phyloP scores from a whole-genome alignment of 2,329 filamentous ascomycete genomes.

The Colletotrichum tofieldiae region DNA sequence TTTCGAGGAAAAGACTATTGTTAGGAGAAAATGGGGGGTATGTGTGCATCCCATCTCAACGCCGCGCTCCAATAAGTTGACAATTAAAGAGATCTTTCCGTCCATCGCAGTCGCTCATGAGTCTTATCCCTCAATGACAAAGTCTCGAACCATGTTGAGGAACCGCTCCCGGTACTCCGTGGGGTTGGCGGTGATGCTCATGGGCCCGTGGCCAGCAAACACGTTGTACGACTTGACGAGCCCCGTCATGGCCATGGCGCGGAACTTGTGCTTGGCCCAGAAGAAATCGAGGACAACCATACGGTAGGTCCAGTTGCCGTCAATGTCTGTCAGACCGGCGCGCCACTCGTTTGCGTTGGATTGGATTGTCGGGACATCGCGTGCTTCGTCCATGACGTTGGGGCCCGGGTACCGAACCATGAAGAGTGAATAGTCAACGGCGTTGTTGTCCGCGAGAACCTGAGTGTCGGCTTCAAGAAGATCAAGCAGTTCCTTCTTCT shows the following conservation, averaged over 20 bases:
- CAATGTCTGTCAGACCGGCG: conserved; percentile 71
- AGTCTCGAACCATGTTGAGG: conserved; percentile 63
- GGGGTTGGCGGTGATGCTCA: conserved; percentile 82
- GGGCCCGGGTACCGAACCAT: conserved; percentile 66
- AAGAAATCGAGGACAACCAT: conserved; percentile 82
- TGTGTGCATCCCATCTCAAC: conserved; percentile 9
- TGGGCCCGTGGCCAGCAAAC: conserved; percentile 76
- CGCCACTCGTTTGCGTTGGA: conserved; percentile 66
- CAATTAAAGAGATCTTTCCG: neutral
- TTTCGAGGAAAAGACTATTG: neutral
- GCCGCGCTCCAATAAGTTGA: neutral
- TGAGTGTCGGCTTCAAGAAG: conserved; percentile 74
- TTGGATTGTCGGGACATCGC: conserved; percentile 57
- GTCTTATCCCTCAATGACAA: conserved; percentile 55
- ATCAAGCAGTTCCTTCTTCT: conserved; percentile 70
- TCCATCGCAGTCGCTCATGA: neutral
- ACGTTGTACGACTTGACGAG: conserved; percentile 76
- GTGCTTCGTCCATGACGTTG: conserved; percentile 27
- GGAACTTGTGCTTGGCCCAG: conserved; percentile 81
- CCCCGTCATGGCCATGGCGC: conserved; percentile 76
- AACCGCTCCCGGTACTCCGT: conserved; percentile 75
- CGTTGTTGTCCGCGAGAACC: conserved; percentile 74
- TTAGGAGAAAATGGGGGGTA: neutral
- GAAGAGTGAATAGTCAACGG: conserved; percentile 84
- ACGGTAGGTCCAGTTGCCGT: conserved; percentile 78